Conservation (phyloP, 1,139 yeast species). For the Meyerozyma sp. region DNA sequence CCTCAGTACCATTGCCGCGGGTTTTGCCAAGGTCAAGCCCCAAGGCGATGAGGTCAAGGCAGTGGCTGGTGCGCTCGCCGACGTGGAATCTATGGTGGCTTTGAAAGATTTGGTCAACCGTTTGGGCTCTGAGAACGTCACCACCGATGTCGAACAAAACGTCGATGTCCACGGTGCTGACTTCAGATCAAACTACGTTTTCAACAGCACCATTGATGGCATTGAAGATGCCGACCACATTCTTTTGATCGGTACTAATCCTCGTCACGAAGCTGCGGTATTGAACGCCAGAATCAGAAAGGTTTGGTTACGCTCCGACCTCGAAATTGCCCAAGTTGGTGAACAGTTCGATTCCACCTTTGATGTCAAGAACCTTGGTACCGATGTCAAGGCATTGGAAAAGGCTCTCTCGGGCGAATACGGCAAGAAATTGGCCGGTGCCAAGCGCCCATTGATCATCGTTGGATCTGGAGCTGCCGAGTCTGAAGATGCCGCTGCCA, state of each 20-base stretch:
- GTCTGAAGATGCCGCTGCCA: slow-evolving; percentile 58
- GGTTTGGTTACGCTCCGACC: slow-evolving; percentile 68
- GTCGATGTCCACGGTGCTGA: slow-evolving; percentile 71
- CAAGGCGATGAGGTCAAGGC: slow-evolving; percentile 73
- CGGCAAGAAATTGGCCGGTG: slow-evolving; percentile 64
- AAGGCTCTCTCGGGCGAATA: slow-evolving; percentile 61
- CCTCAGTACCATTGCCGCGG: slow-evolving; percentile 62
- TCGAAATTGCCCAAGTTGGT: slow-evolving; percentile 70
- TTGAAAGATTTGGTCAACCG: slow-evolving; percentile 74
- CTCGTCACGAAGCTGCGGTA: slow-evolving; percentile 89
- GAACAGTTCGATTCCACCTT: slow-evolving; percentile 76
- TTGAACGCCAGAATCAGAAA: slow-evolving; percentile 82
- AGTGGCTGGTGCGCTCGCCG: slow-evolving; percentile 75
- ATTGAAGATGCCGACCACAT: slow-evolving; percentile 81
- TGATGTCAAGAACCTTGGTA: slow-evolving; percentile 60
- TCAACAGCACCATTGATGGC: slow-evolving; percentile 77
- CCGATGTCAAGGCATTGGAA: slow-evolving; percentile 51
- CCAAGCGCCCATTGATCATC: slow-evolving; percentile 73
- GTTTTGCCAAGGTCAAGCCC: slow-evolving; percentile 54
- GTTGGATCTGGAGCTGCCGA: slow-evolving; percentile 80
- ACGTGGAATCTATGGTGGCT: slow-evolving; percentile 79
- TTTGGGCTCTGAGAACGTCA: slow-evolving; percentile 76
- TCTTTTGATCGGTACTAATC: slow-evolving; percentile 77
- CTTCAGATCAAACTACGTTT: slow-evolving; percentile 72
- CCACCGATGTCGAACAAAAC: slow-evolving; percentile 61